phyloP scores from a whole-genome alignment of 2,329 filamentous ascomycete genomes.

The Ophiosphaerella korrae region DNA sequence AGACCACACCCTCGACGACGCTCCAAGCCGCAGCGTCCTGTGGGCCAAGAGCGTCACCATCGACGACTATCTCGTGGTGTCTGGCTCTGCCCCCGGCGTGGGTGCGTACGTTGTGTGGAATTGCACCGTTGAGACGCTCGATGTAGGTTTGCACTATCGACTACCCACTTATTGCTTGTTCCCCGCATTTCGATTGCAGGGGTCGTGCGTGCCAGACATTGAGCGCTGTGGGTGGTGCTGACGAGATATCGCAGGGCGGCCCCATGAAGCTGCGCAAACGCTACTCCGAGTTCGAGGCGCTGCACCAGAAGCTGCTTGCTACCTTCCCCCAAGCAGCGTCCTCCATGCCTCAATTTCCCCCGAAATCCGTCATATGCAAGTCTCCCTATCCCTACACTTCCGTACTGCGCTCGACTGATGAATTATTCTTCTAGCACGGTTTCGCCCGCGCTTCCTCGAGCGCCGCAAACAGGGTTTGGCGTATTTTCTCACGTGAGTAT shows the following conservation, averaged over 20 bases:
- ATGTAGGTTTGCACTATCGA: constrained; percentile 59
- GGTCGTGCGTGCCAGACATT: not conserved
- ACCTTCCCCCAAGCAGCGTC: constrained; percentile 84
- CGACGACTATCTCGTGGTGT: constrained; percentile 66
- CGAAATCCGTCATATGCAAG: constrained; percentile 87
- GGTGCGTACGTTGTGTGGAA: constrained; percentile 98
- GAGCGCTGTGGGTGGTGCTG: too few species aligned
- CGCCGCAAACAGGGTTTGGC: constrained; percentile 79
- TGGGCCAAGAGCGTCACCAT: constrained; percentile 68
- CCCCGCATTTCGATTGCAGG: constrained; percentile 15
- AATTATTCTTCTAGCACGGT: constrained; percentile 56
- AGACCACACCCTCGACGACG: constrained; percentile 65
- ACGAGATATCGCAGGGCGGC: constrained; percentile 51
- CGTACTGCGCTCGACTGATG: constrained; percentile 17
- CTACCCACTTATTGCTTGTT: constrained; percentile 5
- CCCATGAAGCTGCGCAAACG: constrained; percentile 65
- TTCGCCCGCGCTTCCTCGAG: constrained; percentile 84
- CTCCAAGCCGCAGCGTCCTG: constrained; percentile 61
- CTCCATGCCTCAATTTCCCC: constrained; percentile 87
- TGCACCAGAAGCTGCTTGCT: constrained; percentile 72
- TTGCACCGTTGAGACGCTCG: constrained; percentile 83
- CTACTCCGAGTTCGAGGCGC: constrained; percentile 92
- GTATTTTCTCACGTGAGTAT: constrained; percentile 87
- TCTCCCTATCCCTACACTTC: constrained; percentile 16
- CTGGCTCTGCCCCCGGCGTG: constrained; percentile 61